These are phyloP conservation scores for Trypanosoma cruzi DNA, from an alignment of 208 protist genomes.

Conservation along the genomic window DNA sequence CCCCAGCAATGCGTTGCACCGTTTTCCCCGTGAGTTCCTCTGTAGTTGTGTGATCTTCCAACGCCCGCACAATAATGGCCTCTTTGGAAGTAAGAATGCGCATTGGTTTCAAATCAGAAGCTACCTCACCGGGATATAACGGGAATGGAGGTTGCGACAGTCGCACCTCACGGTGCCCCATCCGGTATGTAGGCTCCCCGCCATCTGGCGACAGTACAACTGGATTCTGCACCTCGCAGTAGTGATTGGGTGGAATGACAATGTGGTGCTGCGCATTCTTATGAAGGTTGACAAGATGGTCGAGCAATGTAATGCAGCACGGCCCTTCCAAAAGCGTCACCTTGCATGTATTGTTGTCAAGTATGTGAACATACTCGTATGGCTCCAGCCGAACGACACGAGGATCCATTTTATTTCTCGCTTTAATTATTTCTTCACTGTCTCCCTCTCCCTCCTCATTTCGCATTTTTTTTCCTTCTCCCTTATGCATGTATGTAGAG, in stretches of 20 bases:
- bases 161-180: constrained; percentile 84
- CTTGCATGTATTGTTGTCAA: constrained; percentile 84
- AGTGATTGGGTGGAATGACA: constrained; percentile 88
- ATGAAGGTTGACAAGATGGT: constrained; percentile 60
- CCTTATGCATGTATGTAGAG: not conserved
- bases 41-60: constrained; percentile 13
- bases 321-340: constrained; percentile 86
- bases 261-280: constrained; percentile 43
- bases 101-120: constrained; percentile 37
- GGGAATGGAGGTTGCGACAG: constrained; percentile 87
- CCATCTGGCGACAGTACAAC: constrained; percentile 27
- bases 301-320: constrained; percentile 77
- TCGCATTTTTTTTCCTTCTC: not conserved
- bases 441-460: constrained; percentile 21
- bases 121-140: constrained; percentile 87
- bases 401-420: constrained; percentile 9
- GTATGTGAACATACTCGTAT: constrained; percentile 86
- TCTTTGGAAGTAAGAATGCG: constrained; percentile 61
- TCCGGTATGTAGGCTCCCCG: constrained; percentile 12
- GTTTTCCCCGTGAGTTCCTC: not conserved
- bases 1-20: constrained; percentile 55
- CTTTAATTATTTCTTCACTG: constrained; percentile 26
- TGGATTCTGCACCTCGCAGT: constrained; percentile 89
- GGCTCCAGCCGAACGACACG: constrained; percentile 57
- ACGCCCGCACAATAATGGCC: constrained; percentile 59